Evolutionary conservation across 768 basidiomycete genomes (phyloP).

Genomic region (Fibroporia radiculosa): DNA sequence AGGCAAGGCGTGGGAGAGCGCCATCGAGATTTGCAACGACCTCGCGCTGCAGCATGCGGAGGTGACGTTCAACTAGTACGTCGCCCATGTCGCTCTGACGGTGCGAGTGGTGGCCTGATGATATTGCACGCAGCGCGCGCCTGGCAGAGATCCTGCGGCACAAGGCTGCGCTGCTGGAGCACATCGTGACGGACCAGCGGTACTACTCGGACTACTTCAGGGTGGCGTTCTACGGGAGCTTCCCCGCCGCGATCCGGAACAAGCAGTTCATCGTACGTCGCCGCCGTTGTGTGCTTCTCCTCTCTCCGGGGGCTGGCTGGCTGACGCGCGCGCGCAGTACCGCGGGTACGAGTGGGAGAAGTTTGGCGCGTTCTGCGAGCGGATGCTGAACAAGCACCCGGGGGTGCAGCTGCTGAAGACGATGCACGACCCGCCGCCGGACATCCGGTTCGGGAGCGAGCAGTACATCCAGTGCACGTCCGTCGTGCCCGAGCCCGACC

Average conservation of each 20-base stretch:
- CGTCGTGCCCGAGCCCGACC: conserved; percentile 81
- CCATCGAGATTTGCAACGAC: conserved; percentile 90
- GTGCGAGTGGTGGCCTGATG: conserved; percentile 1
- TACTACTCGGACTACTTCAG: conserved; percentile 92
- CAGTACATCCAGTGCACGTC: conserved; percentile 87
- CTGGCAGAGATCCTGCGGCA: conserved; percentile 81
- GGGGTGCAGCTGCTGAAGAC: conserved; percentile 73
- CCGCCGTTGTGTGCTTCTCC: not conserved
- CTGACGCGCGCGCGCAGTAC: conserved; percentile 43
- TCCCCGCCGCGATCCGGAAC: conserved; percentile 75
- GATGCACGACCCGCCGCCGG: conserved; percentile 69
- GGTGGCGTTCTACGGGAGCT: conserved; percentile 89
- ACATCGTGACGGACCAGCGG: conserved; percentile 75
- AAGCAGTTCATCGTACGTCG: conserved; percentile 82
- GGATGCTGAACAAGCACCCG: conserved; percentile 86
- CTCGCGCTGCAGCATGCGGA: conserved; percentile 82
- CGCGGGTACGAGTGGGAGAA: conserved; percentile 96
- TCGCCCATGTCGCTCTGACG: not conserved
- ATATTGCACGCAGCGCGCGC: conserved; percentile 43
- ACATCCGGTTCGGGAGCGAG: conserved; percentile 69
- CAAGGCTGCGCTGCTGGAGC: conserved; percentile 81
- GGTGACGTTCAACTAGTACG: conserved; percentile 88
- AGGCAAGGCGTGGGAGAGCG: conserved; percentile 96
- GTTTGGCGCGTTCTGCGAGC: conserved; percentile 81
- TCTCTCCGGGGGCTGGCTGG: not conserved